A percentile compares a stretch with the other conserved stretches of the same genome.
phyloP scores from a whole-genome alignment of 495 filamentous ascomycete genomes.

The Polyplosphaeria fusca region DNA sequence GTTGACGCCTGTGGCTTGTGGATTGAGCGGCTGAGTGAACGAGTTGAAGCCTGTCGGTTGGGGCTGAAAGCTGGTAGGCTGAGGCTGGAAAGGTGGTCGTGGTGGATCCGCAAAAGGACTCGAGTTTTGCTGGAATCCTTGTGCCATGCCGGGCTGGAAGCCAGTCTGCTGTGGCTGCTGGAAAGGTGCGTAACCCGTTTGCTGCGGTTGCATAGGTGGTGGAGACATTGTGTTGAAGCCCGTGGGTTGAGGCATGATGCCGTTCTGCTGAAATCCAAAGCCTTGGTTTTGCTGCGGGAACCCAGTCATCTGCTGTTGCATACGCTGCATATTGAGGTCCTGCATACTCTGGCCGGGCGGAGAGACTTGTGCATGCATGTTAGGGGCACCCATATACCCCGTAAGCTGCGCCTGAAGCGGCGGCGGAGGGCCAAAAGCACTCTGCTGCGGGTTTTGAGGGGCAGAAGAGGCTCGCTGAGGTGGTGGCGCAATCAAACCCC shows the following conservation, averaged over 20 bases:
- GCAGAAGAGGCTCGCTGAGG: conserved; percentile 83
- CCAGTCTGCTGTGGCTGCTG: conserved; percentile 39
- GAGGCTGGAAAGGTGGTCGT: conserved; percentile 57
- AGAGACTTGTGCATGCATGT: conserved; percentile 49
- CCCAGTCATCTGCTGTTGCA: conserved; percentile 51
- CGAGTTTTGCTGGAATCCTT: conserved; percentile 48
- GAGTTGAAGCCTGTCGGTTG: conserved; percentile 44
- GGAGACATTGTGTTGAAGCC: conserved; percentile 12
- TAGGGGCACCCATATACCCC: conserved; percentile 56
- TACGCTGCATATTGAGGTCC: conserved; percentile 65
- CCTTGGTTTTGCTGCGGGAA: conserved; percentile 26
- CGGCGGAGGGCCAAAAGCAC: conserved; percentile 64
- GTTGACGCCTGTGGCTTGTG: conserved; percentile 55
- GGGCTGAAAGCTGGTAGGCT: conserved; percentile 62
- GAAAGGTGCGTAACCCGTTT: conserved; percentile 57
- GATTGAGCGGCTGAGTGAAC: conserved; percentile 46
- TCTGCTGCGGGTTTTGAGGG: conserved; percentile 77
- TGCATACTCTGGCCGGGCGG: conserved; percentile 72
- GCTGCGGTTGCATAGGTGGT: conserved; percentile 43
- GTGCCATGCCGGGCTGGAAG: conserved; percentile 37
- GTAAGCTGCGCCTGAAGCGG: conserved; percentile 84
- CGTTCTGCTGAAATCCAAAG: conserved; percentile 31
- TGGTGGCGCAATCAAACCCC: conserved; percentile 73
- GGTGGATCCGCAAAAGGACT: conserved; percentile 58
- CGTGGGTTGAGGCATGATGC: conserved; percentile 33